Percentiles rank a stretch among this genome's conserved stretches.
These are phyloP conservation scores for Telopea speciosissima DNA, from an alignment of 177 flowering plant genomes.

Conservation along the genomic window DNA sequence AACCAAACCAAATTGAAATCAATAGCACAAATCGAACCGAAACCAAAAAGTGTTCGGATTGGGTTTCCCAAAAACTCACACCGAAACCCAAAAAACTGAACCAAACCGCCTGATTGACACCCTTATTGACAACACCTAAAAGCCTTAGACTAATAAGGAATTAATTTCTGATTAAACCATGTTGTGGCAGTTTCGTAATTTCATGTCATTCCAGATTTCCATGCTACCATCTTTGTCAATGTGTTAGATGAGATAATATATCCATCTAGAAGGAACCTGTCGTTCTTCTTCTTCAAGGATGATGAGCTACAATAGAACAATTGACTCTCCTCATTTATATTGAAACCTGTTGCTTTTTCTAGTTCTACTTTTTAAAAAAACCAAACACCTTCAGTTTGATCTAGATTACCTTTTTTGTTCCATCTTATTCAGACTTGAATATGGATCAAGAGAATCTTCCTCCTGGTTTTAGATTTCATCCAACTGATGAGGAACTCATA, in stretches of 20 bases:
- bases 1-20: too few species aligned
- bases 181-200: background rate
- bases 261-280: slow-evolving; percentile 18
- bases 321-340: background rate
- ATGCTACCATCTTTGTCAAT: slow-evolving; percentile 51
- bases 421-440: background rate
- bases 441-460: slow-evolving; percentile 86
- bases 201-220: background rate
- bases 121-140: background rate
- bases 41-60: too few species aligned
- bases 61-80: too few species aligned
- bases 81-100: too few species aligned
- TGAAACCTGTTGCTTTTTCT: background rate
- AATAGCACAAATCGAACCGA: too few species aligned
- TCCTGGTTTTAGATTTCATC: slow-evolving; percentile 90
- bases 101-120: too few species aligned
- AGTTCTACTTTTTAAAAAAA: background rate
- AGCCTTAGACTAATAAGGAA: background rate
- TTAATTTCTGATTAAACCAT: too few species aligned
- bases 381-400: background rate
- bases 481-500: slow-evolving; percentile 88
- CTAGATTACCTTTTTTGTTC: background rate
- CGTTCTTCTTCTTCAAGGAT: slow-evolving; percentile 50
- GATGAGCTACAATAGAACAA: slow-evolving; percentile 14
- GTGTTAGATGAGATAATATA: slow-evolving; percentile 49